Evolutionary conservation across 2,329 filamentous ascomycete genomes (phyloP), one percentile per base, ranked within the genome.

Genomic region (Fusarium protoensiforme): DNA sequence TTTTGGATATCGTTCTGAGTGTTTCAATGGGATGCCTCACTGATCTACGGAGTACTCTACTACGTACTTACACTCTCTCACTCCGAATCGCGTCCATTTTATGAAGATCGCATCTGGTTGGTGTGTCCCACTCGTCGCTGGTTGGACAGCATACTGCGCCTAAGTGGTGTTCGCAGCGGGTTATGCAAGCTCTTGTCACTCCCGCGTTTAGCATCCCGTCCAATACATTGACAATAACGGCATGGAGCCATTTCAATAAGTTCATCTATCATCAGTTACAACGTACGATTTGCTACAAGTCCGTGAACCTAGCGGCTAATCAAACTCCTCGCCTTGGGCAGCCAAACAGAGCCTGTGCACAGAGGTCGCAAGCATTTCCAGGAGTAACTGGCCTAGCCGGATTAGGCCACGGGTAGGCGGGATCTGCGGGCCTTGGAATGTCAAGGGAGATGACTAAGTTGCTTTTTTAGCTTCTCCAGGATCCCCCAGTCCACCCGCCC

Each of bases 371-470:
- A 29, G 51, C 60, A 57, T 64, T 61, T 24, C n/a, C 35, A 9
- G 31, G 61, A 29, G 41, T 16, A 46, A 57, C 38, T n/a, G 14
- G 31, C 41, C 67, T 69, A 38, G 39, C 61, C 53, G 31, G n/a
- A 61, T 69, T 22, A 9, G 58, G 66, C 24, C 36, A 38, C 39
- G 61, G 46, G 71, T 57, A 36, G 29, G 24, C 64, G 68, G 71
- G 71, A 74, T 69, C 61, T 57, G 64, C 61, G 59, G 68, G 58
- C 36, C 60, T 60, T 69, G 68, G 71, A 74, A 74, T 74, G 67
- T 58, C 48, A 60, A 72, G 35, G 36, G 43, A 33, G 68, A 74
- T 74, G 71, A 74, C 71, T 74, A 74, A 74, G 61, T 29, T 20
- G n/a, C 61, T 29, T 56, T 53, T 53, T 53, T 53, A 53, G 48